These are phyloP conservation scores for Plectranthus barbatus DNA, from an alignment of 257 asterid species.

Conservation along the genomic window DNA sequence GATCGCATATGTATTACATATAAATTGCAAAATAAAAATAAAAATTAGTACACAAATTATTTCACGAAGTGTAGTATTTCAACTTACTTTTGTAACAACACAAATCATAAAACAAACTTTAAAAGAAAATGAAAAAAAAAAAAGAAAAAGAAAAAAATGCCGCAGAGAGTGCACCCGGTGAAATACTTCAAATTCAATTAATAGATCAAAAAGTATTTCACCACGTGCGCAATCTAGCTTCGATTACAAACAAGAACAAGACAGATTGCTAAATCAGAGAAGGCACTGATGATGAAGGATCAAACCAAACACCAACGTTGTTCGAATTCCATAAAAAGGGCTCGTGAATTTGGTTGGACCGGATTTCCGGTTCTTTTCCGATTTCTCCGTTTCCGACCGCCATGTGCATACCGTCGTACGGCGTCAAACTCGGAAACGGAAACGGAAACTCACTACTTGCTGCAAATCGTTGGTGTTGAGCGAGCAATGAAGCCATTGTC, in stretches of 20 bases:
- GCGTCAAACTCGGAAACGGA: too few species aligned
- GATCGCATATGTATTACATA: too few species aligned
- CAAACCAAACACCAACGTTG: constrained; percentile 25
- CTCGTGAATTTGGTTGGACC: background rate
- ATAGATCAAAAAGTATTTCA: background rate
- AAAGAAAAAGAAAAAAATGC: background rate
- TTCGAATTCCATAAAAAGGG: constrained; percentile 23
- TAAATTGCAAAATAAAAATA: too few species aligned
- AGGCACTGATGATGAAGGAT: constrained; percentile 33
- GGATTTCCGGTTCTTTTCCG: constrained; percentile 3
- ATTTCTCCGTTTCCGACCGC: constrained; percentile 6
- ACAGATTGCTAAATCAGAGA: constrained; percentile 16
- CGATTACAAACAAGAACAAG: background rate
- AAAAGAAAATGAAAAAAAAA: too few species aligned
- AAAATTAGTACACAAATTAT: too few species aligned
- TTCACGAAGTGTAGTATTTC: background rate
- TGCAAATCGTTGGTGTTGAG: constrained; percentile 3
- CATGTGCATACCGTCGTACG: constrained; percentile 12
- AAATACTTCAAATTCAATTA: background rate
- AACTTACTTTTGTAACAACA: too few species aligned
- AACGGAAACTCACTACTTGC: background rate
- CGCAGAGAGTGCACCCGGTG: background rate
- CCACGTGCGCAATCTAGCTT: background rate
- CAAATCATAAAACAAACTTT: too few species aligned
- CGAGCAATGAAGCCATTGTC: background rate